Percentiles rank a stretch among this genome's conserved stretches.
Evolutionary conservation across 352 stramenopile genomes (phyloP).

Genomic region (Phytophthora crassamura): DNA sequence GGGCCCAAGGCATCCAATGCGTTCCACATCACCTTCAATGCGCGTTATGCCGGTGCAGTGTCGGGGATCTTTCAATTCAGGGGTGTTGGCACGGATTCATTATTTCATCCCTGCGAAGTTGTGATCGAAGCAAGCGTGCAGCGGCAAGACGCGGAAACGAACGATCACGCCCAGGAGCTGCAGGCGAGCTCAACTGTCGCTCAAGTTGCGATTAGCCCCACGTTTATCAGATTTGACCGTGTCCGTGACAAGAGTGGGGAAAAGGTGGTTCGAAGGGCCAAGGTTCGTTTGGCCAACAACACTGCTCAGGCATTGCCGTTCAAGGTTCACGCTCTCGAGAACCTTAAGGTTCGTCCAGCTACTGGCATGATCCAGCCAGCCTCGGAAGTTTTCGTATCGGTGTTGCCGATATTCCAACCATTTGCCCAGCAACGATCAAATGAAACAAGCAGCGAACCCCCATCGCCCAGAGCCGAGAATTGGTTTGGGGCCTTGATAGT

Average conservation of each 20-base stretch:
- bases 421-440: slow-evolving; percentile 29
- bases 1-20: slow-evolving; percentile 59
- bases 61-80: slow-evolving; percentile 90
- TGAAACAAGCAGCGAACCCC: slow-evolving; percentile 15
- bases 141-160: slow-evolving; percentile 3
- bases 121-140: slow-evolving; percentile 85
- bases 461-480: slow-evolving; percentile 35
- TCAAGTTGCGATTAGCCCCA: slow-evolving; percentile 63
- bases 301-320: slow-evolving; percentile 55
- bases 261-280: slow-evolving; percentile 27
- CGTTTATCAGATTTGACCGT: slow-evolving; percentile 64
- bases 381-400: slow-evolving; percentile 49
- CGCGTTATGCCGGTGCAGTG: slow-evolving; percentile 61
- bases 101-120: slow-evolving; percentile 82
- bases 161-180: slow-evolving; percentile 53
- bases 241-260: slow-evolving; percentile 36
- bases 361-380: slow-evolving; percentile 54
- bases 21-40: slow-evolving; percentile 77
- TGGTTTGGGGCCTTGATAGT: slow-evolving; percentile 76
- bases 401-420: slow-evolving; percentile 65
- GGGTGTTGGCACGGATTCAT: slow-evolving; percentile 64
- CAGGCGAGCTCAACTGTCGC: slow-evolving; percentile 47
- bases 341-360: slow-evolving; percentile 55
- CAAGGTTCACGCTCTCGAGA: slow-evolving; percentile 62
- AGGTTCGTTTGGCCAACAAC: slow-evolving; percentile 68